phyloP scores from a whole-genome alignment of 2,329 filamentous ascomycete genomes.

The Dothideomycetidae sp. region DNA sequence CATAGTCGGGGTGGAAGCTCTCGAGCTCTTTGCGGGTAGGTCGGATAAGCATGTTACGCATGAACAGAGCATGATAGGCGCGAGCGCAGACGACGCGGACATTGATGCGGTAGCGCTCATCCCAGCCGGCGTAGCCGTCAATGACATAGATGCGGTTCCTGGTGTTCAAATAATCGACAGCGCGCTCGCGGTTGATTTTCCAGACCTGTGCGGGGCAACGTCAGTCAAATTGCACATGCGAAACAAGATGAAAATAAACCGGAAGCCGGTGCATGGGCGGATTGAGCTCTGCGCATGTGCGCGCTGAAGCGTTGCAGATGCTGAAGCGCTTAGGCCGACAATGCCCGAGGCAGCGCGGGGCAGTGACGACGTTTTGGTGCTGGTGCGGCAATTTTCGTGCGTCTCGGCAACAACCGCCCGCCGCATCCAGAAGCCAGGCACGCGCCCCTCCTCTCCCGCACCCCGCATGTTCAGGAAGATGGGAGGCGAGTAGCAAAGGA shows the following conservation, averaged over 20 bases:
- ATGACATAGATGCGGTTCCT: slow-evolving; percentile 97
- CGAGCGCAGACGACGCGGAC: slow-evolving; percentile 97
- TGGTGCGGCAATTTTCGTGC: too few species aligned
- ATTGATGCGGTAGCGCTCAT: slow-evolving; percentile 92
- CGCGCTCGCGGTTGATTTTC: slow-evolving; percentile 98
- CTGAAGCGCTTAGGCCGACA: slow-evolving; percentile 13
- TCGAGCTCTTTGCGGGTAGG: slow-evolving; percentile 82
- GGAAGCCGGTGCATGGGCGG: background rate
- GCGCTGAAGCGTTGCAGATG: slow-evolving; percentile 10
- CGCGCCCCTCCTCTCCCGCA: background rate
- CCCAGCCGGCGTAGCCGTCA: slow-evolving; percentile 95
- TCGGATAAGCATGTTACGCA: slow-evolving; percentile 99
- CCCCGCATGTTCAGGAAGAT: background rate
- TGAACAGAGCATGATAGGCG: slow-evolving; percentile 98
- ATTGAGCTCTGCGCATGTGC: slow-evolving; percentile 9
- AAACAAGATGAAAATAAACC: slow-evolving; percentile 2
- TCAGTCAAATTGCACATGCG: slow-evolving; percentile 15
- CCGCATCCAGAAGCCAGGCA: slow-evolving; percentile 3
- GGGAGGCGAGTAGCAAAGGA: too few species aligned
- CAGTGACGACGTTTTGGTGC: background rate
- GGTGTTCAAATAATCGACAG: slow-evolving; percentile 98
- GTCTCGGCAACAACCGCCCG: too few species aligned
- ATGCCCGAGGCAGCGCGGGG: slow-evolving; percentile 18
- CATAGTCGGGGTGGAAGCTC: slow-evolving; percentile 97
- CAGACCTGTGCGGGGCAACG: slow-evolving; percentile 57